Percentiles rank a stretch among this genome's conserved stretches.
Evolutionary conservation across 169 alveolate species (phyloP).

Genomic region (Plasmodium adleri): DNA sequence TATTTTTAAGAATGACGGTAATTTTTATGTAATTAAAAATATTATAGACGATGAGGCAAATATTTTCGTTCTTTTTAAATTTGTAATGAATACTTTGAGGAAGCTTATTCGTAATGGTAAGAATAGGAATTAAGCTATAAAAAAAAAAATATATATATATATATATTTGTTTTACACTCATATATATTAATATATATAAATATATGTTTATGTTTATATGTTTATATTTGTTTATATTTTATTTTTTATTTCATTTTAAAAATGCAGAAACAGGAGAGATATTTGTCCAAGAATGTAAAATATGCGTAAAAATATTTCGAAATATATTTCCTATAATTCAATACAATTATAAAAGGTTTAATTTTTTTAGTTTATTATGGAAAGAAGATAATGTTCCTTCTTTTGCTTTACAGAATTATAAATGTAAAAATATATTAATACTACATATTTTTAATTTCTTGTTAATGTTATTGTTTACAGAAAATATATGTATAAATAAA

Average conservation of each 20-base stretch:
- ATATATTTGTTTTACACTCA: background rate
- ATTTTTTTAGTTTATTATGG: constrained; percentile 48
- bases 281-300: constrained; percentile 36
- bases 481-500: constrained; percentile 31
- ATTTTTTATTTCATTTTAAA: background rate
- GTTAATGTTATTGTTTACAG: constrained; percentile 48
- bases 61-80: constrained; percentile 16
- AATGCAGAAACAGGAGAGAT: constrained; percentile 10
- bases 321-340: constrained; percentile 42
- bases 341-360: constrained; percentile 43
- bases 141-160: background rate
- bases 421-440: constrained; percentile 38
- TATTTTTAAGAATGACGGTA: constrained; percentile 15
- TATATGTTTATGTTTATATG: background rate
- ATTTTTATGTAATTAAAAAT: constrained; percentile 15
- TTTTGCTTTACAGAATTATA: constrained; percentile 1
- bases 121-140: background rate
- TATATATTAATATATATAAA: background rate
- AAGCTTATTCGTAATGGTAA: constrained; percentile 1
- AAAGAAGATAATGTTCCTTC: constrained; percentile 21
- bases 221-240: constrained; percentile 3
- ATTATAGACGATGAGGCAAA: constrained; percentile 33
- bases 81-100: constrained; percentile 44
- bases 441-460: constrained; percentile 60
- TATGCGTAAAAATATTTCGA: constrained; percentile 53